Evolutionary conservation across 441 rosid species (phyloP).

Genomic region (Dalechampia spathulata): DNA sequence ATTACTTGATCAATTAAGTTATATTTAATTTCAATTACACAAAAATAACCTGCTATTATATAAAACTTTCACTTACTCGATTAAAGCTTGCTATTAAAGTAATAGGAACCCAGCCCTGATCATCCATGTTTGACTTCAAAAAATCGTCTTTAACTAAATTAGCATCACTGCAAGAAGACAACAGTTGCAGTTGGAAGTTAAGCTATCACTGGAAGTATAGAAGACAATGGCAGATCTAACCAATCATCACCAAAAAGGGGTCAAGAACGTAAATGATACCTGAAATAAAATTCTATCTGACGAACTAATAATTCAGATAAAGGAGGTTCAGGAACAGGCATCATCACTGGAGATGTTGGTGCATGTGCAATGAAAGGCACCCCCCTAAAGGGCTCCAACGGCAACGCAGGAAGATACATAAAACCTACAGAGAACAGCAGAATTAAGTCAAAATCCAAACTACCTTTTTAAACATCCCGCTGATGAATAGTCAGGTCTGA

Average conservation of each 20-base stretch:
- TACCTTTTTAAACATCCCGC: background rate
- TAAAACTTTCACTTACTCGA: constrained; percentile 36
- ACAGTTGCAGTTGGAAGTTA: constrained; percentile 18
- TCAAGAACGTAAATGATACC: constrained; percentile 32
- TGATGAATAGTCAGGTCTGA: no score
- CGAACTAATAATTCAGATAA: constrained; percentile 41
- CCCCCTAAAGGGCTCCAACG: constrained; percentile 34
- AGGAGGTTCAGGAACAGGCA: constrained; percentile 41
- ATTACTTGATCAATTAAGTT: no score
- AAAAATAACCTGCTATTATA: constrained; percentile 56
- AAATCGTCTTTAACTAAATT: constrained; percentile 63
- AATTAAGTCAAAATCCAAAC: constrained; percentile 17
- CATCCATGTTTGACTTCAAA: constrained; percentile 77
- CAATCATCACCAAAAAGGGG: constrained; percentile 3
- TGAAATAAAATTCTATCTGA: constrained; percentile 85
- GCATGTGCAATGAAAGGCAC: constrained; percentile 31
- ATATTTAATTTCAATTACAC: constrained; percentile 34
- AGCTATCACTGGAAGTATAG: constrained; percentile 1
- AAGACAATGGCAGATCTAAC: background rate
- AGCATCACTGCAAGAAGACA: constrained; percentile 48
- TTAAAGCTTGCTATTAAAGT: constrained; percentile 69
- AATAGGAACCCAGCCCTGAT: constrained; percentile 75
- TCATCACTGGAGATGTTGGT: constrained; percentile 32
- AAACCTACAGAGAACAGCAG: constrained; percentile 38
- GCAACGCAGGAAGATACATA: constrained; percentile 29